phyloP scores from a whole-genome alignment of 345 rosid species.

The Pugionium dolabratum region DNA sequence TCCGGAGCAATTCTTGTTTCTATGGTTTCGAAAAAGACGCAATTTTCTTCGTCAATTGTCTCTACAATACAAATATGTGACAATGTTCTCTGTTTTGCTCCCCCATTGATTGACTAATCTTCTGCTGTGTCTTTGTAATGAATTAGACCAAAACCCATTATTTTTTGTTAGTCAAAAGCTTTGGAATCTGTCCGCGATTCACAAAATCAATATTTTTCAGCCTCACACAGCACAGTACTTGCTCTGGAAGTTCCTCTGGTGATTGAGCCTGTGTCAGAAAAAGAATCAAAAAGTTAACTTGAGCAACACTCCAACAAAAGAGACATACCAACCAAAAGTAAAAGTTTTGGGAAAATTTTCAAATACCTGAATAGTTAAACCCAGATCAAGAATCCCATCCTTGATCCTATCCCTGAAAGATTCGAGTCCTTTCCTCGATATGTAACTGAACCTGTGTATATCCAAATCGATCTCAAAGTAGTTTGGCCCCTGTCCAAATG shows the following conservation, averaged over 20 bases:
- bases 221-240: constrained; percentile 69
- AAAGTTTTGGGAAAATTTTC: neutral
- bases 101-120: constrained; percentile 6
- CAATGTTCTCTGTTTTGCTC: constrained; percentile 15
- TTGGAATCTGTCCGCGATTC: constrained; percentile 73
- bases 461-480: constrained; percentile 85
- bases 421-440: constrained; percentile 87
- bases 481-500: constrained; percentile 60
- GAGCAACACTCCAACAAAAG: constrained; percentile 11
- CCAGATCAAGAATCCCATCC: constrained; percentile 63
- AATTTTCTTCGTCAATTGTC: neutral
- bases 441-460: constrained; percentile 83
- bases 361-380: constrained; percentile 82
- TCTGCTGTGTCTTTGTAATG: constrained; percentile 8
- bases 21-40: constrained; percentile 14
- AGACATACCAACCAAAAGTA: neutral
- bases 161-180: constrained; percentile 46
- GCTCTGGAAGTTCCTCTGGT: constrained; percentile 85
- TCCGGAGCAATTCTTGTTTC: constrained; percentile 23
- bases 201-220: constrained; percentile 70
- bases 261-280: constrained; percentile 63
- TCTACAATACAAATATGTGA: constrained; percentile 32
- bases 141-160: constrained; percentile 29
- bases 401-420: constrained; percentile 68
- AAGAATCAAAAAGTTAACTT: neutral